Percentiles rank a stretch among this genome's conserved stretches.
Evolutionary conservation across 2,329 filamentous ascomycete species (phyloP).

Genomic region (Fusarium mangiferae): DNA sequence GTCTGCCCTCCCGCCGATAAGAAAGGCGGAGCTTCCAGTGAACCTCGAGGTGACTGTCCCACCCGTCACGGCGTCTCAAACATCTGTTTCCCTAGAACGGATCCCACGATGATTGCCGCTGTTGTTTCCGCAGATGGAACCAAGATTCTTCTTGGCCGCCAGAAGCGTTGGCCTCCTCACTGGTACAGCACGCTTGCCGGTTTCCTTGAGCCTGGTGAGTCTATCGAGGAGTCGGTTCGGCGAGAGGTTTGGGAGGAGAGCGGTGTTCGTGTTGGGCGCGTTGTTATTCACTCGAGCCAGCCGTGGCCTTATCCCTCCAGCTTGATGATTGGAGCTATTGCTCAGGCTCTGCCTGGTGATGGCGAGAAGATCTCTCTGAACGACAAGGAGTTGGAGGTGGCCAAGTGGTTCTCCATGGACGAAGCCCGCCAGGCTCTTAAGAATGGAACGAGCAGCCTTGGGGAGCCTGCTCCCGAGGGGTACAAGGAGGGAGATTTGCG

Average conservation of each 20-base stretch:
- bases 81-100: conserved; percentile 89
- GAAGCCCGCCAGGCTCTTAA: conserved; percentile 81
- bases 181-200: conserved; percentile 93
- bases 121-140: conserved; percentile 84
- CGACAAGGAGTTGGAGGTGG: conserved; percentile 90
- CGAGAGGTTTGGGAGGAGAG: conserved; percentile 89
- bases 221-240: conserved; percentile 83
- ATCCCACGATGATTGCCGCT: conserved; percentile 95
- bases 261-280: conserved; percentile 78
- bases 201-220: conserved; percentile 87
- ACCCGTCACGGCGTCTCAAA: conserved; percentile 90
- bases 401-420: conserved; percentile 86
- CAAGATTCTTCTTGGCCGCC: conserved; percentile 83
- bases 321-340: conserved; percentile 88
- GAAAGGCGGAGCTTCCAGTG: conserved; percentile 55
- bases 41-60: conserved; percentile 75
- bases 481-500: conserved; percentile 83
- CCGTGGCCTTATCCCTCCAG: conserved; percentile 89
- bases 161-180: conserved; percentile 82
- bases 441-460: conserved; percentile 72
- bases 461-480: conserved; percentile 69
- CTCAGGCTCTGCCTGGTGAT: conserved; percentile 76
- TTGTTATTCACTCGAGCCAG: conserved; percentile 85
- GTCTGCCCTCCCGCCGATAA: conserved; percentile 79
- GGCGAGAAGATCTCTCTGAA: conserved; percentile 87